Evolutionary conservation across 768 basidiomycete species (phyloP), one percentile per base, ranked within the genome.

Genomic region (Gelatoporia subvermispora): DNA sequence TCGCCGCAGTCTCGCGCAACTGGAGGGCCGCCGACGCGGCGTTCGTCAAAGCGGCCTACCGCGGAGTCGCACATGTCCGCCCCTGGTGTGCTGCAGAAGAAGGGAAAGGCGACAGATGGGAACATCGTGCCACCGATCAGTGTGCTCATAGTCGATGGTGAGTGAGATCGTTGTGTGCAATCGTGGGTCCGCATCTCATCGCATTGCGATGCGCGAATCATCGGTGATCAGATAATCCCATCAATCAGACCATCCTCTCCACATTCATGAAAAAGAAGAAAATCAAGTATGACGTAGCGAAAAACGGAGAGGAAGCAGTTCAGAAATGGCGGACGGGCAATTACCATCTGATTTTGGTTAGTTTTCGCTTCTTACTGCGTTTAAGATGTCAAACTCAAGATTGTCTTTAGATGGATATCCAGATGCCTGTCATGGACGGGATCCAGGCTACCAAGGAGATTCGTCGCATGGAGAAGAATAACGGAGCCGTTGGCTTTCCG

Each of bases 361-460:
- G 89, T 72, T 10, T 35, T 35, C 41, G 34, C 38, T 45, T 31
- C 7, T 31, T 7, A 31, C 28, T 31, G 28, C 28, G 5, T 7
- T 7, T 7, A 13, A 31, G 28, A 31, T 7, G 28, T 31, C 28
- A 31, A 5, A 31, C 28, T 13, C 5, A 18, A 0, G 17, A 4
- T 16, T 4, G 35, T 43, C 40, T 31, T 3, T 56, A 97, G 95
- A 99, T 99, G 96, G 96, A 99, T 71, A 98, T 99, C 46, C 95
- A 98, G 68, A 93, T 99, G 81, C 96, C 96, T 8, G 85, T 98
- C 57, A 98, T 96, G 89, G 92, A 95, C 67, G 96, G 96, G 28
- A 96, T 98, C 42, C 82, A 91, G 63, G 96, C 96, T 7, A 99
- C 96, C 3, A 93, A 93, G 59, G 90, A 94, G 65, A 99, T 99